phyloP scores from a whole-genome alignment of 768 basidiomycete genomes.

The Boletus rufocinnamomeus region DNA sequence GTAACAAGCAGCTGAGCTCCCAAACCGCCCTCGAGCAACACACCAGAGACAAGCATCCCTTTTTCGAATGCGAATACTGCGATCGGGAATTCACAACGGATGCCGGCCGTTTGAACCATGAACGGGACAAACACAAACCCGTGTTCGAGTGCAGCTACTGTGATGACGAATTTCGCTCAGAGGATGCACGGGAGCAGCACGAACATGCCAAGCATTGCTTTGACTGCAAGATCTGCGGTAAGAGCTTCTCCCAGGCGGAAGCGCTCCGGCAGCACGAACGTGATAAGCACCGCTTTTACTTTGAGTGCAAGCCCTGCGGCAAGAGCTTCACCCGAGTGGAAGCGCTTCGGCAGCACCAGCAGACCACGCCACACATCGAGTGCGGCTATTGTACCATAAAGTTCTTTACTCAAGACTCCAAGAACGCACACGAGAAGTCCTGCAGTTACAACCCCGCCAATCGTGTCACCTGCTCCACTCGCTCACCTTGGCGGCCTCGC shows the following conservation, averaged over 20 bases:
- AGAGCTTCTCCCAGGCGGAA: background rate
- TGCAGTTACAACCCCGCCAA: constrained; percentile 8
- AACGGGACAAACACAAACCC: background rate
- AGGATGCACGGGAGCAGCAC: constrained; percentile 11
- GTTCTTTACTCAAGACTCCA: background rate
- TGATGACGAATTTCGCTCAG: constrained; percentile 6
- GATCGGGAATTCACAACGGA: no score
- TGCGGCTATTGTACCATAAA: constrained; percentile 9
- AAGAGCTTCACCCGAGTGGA: no score
- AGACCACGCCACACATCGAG: background rate
- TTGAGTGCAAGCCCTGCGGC: no score
- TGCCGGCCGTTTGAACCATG: constrained; percentile 15
- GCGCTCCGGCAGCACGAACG: background rate
- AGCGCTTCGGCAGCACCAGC: no score
- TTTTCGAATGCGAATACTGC: no score
- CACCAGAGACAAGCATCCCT: constrained; percentile 14
- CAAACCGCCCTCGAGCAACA: constrained; percentile 22
- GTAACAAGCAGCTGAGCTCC: constrained; percentile 7
- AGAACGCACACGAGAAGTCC: constrained; percentile 8
- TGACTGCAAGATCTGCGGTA: background rate
- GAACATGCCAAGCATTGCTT: constrained; percentile 9
- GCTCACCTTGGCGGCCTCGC: no score
- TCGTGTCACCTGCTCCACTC: no score
- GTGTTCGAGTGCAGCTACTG: constrained; percentile 15
- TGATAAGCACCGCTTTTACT: no score